Base-by-base conservation (phyloP, 2,329 filamentous ascomycete species). In the Blumeria graminis region DNA sequence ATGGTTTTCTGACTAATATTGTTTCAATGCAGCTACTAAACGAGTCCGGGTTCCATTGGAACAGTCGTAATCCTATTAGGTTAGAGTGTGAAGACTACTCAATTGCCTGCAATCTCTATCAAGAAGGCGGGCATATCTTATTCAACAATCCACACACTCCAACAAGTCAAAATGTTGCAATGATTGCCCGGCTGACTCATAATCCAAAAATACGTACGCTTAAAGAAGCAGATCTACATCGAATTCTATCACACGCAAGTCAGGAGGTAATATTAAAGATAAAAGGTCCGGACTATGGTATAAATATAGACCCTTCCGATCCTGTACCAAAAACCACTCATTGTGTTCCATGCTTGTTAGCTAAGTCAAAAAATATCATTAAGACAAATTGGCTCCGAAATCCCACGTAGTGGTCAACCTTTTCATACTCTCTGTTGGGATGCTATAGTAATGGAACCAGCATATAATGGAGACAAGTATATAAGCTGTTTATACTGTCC, bases 381-480 rank as follows among this genome's bases (percentile, higher is more conserved):
- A 2, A 6, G 45, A 14, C 45, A 16, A 8, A 22, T 16, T 9
- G 18, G 18, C 14, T 50, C 45, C 6, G 45, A 50, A 50, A 50
- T 50, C 7, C 45, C 45, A 22, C 45, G 45, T 5, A 28, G 45
- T 1, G 45, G 45, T 28, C 22, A 50, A 28, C 45, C 45, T 28
- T 6, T 50, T 28, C 16, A 50, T 6, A 50, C 45, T 22, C 9
- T 50, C 10, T 50, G 45, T 28, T 50, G 45, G 18, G 45, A 50
- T 28, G 45, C 48, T 16, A 52, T 52, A n/a, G 48, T 52, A 16
- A 52, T 52, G 28, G 22, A 35, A 35, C 6, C 4, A 14, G 32
- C 32, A 33, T 35, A 52, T n/a, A 52, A 52, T 52, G 48, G 48
- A 33, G 48, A 52, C 28, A 52, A 52, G n/a, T 52, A 52, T 14